Evolutionary conservation across 768 basidiomycete species (phyloP).

Genomic region (Leccinum ochraceum): DNA sequence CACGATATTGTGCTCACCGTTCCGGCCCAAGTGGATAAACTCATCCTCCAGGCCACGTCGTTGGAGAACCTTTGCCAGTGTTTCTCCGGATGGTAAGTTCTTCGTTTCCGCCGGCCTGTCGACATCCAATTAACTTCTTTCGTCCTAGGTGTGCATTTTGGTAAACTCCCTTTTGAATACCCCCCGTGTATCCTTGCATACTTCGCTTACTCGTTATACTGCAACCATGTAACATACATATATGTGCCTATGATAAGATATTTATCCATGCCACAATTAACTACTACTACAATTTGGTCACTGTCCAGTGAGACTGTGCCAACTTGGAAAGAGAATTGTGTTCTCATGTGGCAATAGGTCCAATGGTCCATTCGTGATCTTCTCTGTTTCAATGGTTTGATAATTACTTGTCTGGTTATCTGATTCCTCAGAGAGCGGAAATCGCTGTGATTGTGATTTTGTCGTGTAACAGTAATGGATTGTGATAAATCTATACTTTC

Average conservation of each 20-base stretch:
- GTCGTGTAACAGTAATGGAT: too few species aligned
- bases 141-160: slow-evolving; percentile 70
- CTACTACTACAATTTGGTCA: neutral
- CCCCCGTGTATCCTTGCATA: slow-evolving; percentile 13
- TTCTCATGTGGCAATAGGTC: too few species aligned
- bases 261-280: neutral
- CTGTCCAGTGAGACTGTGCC: neutral
- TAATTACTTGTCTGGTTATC: too few species aligned
- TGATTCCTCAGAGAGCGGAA: too few species aligned
- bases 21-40: slow-evolving; percentile 84
- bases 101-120: neutral
- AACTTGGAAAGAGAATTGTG: slow-evolving; percentile 14
- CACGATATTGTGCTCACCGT: slow-evolving; percentile 74
- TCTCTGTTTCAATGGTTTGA: too few species aligned
- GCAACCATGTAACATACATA: slow-evolving; percentile 28
- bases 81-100: slow-evolving; percentile 83
- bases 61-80: slow-evolving; percentile 96
- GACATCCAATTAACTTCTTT: slow-evolving; percentile 3
- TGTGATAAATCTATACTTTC: too few species aligned
- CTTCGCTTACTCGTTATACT: slow-evolving; percentile 13
- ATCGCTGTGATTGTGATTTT: too few species aligned
- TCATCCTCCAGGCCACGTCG: slow-evolving; percentile 92
- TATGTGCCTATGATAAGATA: slow-evolving; percentile 5
- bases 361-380: too few species aligned
- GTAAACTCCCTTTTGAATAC: slow-evolving; percentile 38